Conservation (phyloP, 2,329 filamentous ascomycete species). For the Aspergillus nomiae region DNA sequence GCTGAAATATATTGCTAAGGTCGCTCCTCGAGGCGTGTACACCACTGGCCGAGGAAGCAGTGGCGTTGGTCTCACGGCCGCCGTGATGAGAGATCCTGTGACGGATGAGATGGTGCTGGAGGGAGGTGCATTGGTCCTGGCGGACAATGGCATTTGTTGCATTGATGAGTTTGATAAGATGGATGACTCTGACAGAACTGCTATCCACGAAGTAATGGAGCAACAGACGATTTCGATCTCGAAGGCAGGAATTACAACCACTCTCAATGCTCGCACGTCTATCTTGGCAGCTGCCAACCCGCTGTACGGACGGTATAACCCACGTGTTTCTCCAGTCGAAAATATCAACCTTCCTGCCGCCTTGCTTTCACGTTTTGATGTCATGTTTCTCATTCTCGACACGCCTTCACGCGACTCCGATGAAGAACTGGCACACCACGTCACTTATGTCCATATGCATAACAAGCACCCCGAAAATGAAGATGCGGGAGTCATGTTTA, state of each 20-base stretch:
- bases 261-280: slow-evolving; percentile 91
- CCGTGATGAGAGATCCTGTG: slow-evolving; percentile 78
- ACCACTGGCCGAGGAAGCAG: slow-evolving; percentile 81
- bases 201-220: slow-evolving; percentile 87
- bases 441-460: slow-evolving; percentile 96
- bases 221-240: slow-evolving; percentile 83
- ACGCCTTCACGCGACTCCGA: slow-evolving; percentile 87
- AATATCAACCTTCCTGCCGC: slow-evolving; percentile 99
- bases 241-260: slow-evolving; percentile 94
- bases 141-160: slow-evolving; percentile 80
- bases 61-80: slow-evolving; percentile 78
- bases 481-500: slow-evolving; percentile 73
- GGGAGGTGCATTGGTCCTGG: slow-evolving; percentile 75
- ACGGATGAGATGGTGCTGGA: slow-evolving; percentile 79
- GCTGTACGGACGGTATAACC: slow-evolving; percentile 97
- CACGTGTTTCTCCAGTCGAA: slow-evolving; percentile 92
- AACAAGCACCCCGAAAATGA: slow-evolving; percentile 83
- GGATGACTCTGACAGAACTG: slow-evolving; percentile 75
- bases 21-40: slow-evolving; percentile 88
- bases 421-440: slow-evolving; percentile 91
- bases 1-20: slow-evolving; percentile 97
- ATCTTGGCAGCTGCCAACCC: slow-evolving; percentile 97
- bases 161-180: slow-evolving; percentile 88
- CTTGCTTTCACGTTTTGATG: slow-evolving; percentile 92
- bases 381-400: slow-evolving; percentile 95